Conservation (phyloP, 495 filamentous ascomycete species). For the Penicillium ucsense region DNA sequence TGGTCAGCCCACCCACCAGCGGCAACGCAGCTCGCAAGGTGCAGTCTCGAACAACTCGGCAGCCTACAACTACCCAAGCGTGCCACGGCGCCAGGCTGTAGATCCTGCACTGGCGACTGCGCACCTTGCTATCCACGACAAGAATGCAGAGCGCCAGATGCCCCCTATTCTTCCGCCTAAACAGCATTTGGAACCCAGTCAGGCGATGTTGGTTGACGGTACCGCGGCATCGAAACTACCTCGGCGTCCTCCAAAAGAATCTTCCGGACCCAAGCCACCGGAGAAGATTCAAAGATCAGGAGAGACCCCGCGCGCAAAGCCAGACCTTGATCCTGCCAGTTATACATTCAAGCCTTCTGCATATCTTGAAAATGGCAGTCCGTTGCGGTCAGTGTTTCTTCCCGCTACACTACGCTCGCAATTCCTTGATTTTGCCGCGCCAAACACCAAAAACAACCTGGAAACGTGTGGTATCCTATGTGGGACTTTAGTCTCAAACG, state of each 20-base stretch:
- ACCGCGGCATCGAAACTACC: slow-evolving; percentile 7
- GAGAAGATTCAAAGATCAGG: slow-evolving; percentile 27
- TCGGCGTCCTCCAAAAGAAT: slow-evolving; percentile 19
- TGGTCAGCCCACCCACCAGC: slow-evolving; percentile 1
- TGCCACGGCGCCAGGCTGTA: slow-evolving; percentile 36
- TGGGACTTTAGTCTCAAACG: slow-evolving; percentile 84
- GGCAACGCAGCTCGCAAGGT: slow-evolving; percentile 8
- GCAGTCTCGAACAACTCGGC: slow-evolving; percentile 7
- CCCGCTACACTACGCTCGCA: slow-evolving; percentile 58
- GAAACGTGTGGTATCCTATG: slow-evolving; percentile 94
- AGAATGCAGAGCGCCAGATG: slow-evolving; percentile 21
- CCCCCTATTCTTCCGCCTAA: slow-evolving; percentile 45
- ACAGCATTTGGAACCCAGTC: slow-evolving; percentile 15
- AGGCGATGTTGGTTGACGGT: slow-evolving; percentile 14
- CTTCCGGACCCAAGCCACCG: slow-evolving; percentile 19
- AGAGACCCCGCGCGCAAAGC: slow-evolving; percentile 12
- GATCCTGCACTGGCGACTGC: slow-evolving; percentile 13
- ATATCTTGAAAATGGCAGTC: slow-evolving; percentile 78
- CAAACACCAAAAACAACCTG: slow-evolving; percentile 71
- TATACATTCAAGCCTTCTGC: slow-evolving; percentile 79
- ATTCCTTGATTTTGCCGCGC: slow-evolving; percentile 61
- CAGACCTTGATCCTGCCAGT: slow-evolving; percentile 37
- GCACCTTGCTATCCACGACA: slow-evolving; percentile 15
- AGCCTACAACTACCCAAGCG: slow-evolving; percentile 43
- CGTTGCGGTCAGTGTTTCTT: slow-evolving; percentile 80